Base-by-base conservation (phyloP, 352 stramenopile species). In the Hyaloperonospora brassicae region DNA sequence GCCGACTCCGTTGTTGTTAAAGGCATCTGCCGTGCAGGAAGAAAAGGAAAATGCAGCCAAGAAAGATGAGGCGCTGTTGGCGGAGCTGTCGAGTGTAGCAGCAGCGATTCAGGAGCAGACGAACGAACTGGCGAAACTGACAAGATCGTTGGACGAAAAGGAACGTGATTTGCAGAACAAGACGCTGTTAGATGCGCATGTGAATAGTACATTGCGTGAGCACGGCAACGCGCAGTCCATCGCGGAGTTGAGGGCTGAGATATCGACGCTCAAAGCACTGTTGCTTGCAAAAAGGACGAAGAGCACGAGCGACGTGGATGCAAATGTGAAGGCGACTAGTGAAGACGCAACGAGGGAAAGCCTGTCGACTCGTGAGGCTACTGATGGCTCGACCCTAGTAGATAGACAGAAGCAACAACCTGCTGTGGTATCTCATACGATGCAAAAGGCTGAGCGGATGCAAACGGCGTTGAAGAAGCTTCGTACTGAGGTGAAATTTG, bases 81-180 rank as follows among this genome's bases (percentile, higher is more conserved):
- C 44, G 5, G 66, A 70, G 25, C 49, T 89, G 6, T 61, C 73
- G 25, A 67, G 65, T 34, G 65, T 87, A 14, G 86, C 77, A 14
- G 49, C 50, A 7, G 64, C 76, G n/a, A 89, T 89, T 34, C 71
- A 87, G 30, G 56, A 69, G 34, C 79, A 89, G 51, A 89, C 79
- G 9, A 55, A 58, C 2, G 75, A 86, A 55, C 60, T 89, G 13
- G 59, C 67, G 9, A 83, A 79, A 44, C 60, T 88, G 17, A 78
- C 72, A 40, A 36, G 61, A n/a, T 69, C 70, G 2, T 55, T 88
- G 6, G 70, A 86, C 42, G 61, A 69, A 36, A 84, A 85, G 39
- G 78, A 88, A 45, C 67, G 69, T 5, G 70, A 86, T 36, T 11
- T 84, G 40, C 58, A 72, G 46, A 76, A 51, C 24, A 76, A 79